Conservation (phyloP, 192 early-diverging fungal genomes). For the Hyaloraphidium curvatum region DNA sequence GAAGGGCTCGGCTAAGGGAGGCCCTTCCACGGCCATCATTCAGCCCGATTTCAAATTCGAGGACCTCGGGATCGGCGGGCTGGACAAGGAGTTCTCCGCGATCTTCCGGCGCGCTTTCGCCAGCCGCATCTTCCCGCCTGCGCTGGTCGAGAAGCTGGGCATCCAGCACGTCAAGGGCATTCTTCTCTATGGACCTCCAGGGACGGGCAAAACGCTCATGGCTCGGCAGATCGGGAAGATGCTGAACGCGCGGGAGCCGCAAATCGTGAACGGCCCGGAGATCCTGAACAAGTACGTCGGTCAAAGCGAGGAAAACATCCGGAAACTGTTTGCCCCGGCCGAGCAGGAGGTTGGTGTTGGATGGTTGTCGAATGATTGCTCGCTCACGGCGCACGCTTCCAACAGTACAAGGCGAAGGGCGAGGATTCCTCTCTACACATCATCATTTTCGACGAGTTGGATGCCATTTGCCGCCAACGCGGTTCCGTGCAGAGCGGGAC, state of each 20-base stretch:
- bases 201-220: conserved; percentile 95
- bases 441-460: conserved; percentile 97
- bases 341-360: conserved; percentile 48
- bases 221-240: conserved; percentile 98
- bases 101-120: conserved; percentile 97
- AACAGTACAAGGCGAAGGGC: conserved; percentile 65
- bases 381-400: not conserved
- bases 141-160: conserved; percentile 81
- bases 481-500: conserved; percentile 80
- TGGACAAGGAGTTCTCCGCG: conserved; percentile 78
- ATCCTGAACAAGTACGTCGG: conserved; percentile 94
- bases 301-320: conserved; percentile 87
- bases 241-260: conserved; percentile 84
- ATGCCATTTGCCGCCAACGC: conserved; percentile 96
- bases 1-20: conserved; percentile 31
- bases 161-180: conserved; percentile 96
- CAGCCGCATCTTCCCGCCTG: conserved; percentile 86
- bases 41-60: conserved; percentile 93
- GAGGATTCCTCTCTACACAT: conserved; percentile 85
- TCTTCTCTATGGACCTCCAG: conserved; percentile 76
- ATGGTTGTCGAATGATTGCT: not conserved
- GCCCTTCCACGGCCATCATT: conserved; percentile 53
- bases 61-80: conserved; percentile 93
- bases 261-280: conserved; percentile 92
- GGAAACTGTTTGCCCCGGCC: conserved; percentile 86